Evolutionary conservation across 2,329 filamentous ascomycete genomes (phyloP), one percentile per base, ranked within the genome.

Genomic region (Apiospora hydei): DNA sequence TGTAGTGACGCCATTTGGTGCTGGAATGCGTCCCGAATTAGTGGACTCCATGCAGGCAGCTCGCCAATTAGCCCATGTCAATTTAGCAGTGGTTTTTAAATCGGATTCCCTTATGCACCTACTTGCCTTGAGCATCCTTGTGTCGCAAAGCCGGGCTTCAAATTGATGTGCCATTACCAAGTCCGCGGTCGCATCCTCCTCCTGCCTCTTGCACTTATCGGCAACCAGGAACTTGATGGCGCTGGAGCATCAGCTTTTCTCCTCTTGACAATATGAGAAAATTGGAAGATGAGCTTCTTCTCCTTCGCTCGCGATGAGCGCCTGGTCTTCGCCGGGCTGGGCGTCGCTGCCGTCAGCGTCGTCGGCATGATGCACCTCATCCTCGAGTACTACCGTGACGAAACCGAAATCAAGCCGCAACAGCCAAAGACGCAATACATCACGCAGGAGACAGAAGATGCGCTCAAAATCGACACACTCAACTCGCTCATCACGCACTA

Each of bases 371-470:
- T 94, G 81, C 86, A 87, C 74, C 81, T 85, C 49, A 85, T 89
- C 71, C 88, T 95, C 64, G 84, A 84, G 72, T 83, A 87, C 71
- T 89, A 92, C 75, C 88, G 90, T 75, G 85, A 90, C 76, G 86
- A 91, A 70, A 92, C 92, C 74, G 88, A 91, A 80, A 89, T 96
- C 77, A 90, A 89, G 73, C 88, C 89, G 47, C 79, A 85, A 49
- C 88, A 90, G 73, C 90, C 90, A 47, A 91, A 92, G 79, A 89
- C 92, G 69, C 89, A 92, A 76, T 93, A 93, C 79, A 93, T 94
- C 75, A 93, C 90, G 18, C 91, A 94, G 80, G 90, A 92, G 34
- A 93, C 92, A 2, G 92, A 95, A 78, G 92, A 94, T 78, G 88
- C 92, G 2, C 85, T 95, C 57, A 88, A 90, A 72, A 78, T 90